Base-by-base conservation (phyloP, 2,329 filamentous ascomycete species). In the Stagonosporopsis cucurbitacearum region DNA sequence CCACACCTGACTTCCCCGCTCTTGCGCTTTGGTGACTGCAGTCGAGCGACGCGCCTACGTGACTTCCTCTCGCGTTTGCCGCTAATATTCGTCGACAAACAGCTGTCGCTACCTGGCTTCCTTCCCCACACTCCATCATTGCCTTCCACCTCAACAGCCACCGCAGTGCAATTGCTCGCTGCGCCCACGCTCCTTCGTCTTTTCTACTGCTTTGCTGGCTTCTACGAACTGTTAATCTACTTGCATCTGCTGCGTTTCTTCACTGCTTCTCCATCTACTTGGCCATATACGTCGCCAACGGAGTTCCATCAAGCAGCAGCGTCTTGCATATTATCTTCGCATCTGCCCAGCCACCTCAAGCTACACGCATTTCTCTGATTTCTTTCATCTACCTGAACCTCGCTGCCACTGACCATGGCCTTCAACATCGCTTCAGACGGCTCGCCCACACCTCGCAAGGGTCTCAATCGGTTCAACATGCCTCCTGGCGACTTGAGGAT, bases 381-480 rank as follows among this genome's bases (percentile, higher is more conserved):
- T 73, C 59, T 68, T 62, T 46, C 64, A 69, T 70, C 67, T 72
- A 70, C 64, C 49, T 48, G 52, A 63, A 58, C 58, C 41, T 60
- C 50, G 39, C 62, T 53, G 56, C 49, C 63, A 55, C 26, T 54
- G 53, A 65, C 57, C 48, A 75, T 75, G 72, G 74, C 65, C 66
- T 69, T 68, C 69, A 76, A 72, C 53, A 75, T 77, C 61, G 72
- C 75, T 59, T 73, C 73, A 54, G 73, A 76, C 61, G 75, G 75
- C 23, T 78, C 76, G 46, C 75, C 76, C 26, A 77, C 75, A 32
- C 76, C 75, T 26, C 75, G 75, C 66, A 78, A 78, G 57, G 64
- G 63, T 37, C 41, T 63, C 26, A 33, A 58, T 39, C 67, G 69
- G 53, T 72, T 73, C 59, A 52, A 67, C 32, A 61, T 64, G 53